A percentile compares a stretch with the other conserved stretches of the same genome.
These are phyloP conservation scores for Pythium insidiosum DNA, from an alignment of 352 stramenopile species.

Conservation along the genomic window DNA sequence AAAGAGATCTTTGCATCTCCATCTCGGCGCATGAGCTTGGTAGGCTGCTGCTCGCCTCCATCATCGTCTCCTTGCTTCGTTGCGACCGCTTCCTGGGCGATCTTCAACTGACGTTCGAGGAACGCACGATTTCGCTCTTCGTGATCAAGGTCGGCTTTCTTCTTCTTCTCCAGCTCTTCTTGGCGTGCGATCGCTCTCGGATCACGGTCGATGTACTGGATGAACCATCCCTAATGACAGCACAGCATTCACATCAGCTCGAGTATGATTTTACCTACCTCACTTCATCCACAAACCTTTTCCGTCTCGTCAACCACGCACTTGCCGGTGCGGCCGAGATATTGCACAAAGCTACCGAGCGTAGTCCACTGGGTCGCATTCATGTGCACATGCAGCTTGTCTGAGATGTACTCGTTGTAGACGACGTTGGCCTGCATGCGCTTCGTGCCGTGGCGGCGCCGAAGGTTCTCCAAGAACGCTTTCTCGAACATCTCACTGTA, in stretches of 20 bases:
- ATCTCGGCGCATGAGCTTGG: slow-evolving; percentile 46
- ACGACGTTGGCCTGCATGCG: slow-evolving; percentile 94
- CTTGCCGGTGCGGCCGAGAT: slow-evolving; percentile 96
- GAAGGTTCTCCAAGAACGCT: slow-evolving; percentile 93
- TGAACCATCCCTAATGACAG: slow-evolving; percentile 86
- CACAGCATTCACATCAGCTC: background rate
- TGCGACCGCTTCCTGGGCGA: slow-evolving; percentile 28
- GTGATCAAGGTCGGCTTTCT: slow-evolving; percentile 86
- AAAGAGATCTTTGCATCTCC: slow-evolving; percentile 27
- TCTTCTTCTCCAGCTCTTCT: slow-evolving; percentile 82
- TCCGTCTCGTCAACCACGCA: slow-evolving; percentile 98
- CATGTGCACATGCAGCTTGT: slow-evolving; percentile 99
- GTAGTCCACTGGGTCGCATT: slow-evolving; percentile 98
- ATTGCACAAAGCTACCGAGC: slow-evolving; percentile 96
- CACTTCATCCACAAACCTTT: slow-evolving; percentile 59
- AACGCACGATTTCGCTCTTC: slow-evolving; percentile 79
- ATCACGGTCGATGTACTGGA: slow-evolving; percentile 95
- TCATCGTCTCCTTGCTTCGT: slow-evolving; percentile 17
- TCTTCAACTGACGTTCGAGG: slow-evolving; percentile 68
- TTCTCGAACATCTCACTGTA: slow-evolving; percentile 93
- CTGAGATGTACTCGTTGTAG: slow-evolving; percentile 99
- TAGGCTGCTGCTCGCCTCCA: slow-evolving; percentile 24
- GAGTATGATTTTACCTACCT: background rate
- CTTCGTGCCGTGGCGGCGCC: slow-evolving; percentile 93
- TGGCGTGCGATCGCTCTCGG: slow-evolving; percentile 85